Conservation (phyloP, 108 stramenopile genomes). For the Conticribra weissflogii region DNA sequence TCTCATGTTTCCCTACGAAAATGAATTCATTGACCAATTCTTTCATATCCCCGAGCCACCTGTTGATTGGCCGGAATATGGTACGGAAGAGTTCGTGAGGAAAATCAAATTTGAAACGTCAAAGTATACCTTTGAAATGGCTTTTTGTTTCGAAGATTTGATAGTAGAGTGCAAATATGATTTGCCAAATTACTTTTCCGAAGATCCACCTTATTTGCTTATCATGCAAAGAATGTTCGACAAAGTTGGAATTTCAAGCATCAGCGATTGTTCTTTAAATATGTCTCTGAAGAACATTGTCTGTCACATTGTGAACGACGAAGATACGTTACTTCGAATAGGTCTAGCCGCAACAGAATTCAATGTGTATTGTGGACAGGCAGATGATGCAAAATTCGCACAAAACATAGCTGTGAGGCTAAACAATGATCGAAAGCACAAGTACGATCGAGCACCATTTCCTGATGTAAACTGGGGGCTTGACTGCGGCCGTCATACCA, state of each 20-base stretch:
- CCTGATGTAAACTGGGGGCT: slow-evolving; percentile 78
- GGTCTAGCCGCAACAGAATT: slow-evolving; percentile 50
- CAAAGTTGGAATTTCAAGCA: not conserved
- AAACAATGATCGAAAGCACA: slow-evolving; percentile 1
- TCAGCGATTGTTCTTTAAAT: too few species aligned
- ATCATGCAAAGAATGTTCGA: slow-evolving; percentile 17
- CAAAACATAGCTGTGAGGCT: slow-evolving; percentile 15
- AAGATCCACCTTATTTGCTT: slow-evolving; percentile 15
- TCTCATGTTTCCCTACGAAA: slow-evolving; percentile 66
- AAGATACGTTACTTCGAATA: slow-evolving; percentile 35
- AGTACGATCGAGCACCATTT: slow-evolving; percentile 20
- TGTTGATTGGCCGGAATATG: slow-evolving; percentile 77
- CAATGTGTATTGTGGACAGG: slow-evolving; percentile 53
- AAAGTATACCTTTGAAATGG: slow-evolving; percentile 8
- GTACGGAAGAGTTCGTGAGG: slow-evolving; percentile 63
- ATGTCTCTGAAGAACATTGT: too few species aligned
- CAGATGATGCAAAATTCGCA: slow-evolving; percentile 4
- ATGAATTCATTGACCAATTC: slow-evolving; percentile 40
- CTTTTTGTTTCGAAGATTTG: slow-evolving; percentile 21
- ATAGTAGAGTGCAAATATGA: slow-evolving; percentile 69
- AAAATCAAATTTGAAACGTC: slow-evolving; percentile 50
- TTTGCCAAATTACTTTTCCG: slow-evolving; percentile 49
- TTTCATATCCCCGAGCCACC: slow-evolving; percentile 46
- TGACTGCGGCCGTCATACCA: slow-evolving; percentile 56
- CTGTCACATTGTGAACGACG: slow-evolving; percentile 31